These are phyloP conservation scores for Suillus subaureus DNA, from an alignment of 768 basidiomycete species.

Conservation along the genomic window DNA sequence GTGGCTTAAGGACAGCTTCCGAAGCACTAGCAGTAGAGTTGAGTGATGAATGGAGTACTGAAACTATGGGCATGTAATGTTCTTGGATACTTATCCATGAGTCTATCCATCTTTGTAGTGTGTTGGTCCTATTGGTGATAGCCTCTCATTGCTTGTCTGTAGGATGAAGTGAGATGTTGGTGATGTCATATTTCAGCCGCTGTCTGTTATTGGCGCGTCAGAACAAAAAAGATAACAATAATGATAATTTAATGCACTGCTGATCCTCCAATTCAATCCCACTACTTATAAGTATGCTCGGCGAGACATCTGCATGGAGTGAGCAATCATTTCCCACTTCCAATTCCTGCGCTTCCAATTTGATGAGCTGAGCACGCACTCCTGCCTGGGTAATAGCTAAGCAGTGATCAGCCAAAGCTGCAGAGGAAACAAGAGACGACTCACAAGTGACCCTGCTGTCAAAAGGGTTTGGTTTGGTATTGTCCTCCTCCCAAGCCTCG, in stretches of 20 bases:
- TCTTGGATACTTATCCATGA: background rate
- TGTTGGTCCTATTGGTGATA: background rate
- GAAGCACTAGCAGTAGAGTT: background rate
- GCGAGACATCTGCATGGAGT: background rate
- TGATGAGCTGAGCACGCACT: background rate
- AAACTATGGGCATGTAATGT: conserved; percentile 4
- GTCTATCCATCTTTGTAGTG: background rate
- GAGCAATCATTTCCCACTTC: background rate
- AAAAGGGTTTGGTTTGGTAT: background rate
- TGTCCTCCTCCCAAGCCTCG: conserved; percentile 4
- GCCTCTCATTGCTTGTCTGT: conserved; percentile 1
- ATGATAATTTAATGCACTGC: background rate
- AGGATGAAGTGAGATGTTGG: background rate
- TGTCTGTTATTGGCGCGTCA: background rate
- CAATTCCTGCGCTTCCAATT: background rate
- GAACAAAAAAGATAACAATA: background rate
- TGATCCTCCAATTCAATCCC: conserved; percentile 4
- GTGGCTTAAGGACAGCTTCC: background rate
- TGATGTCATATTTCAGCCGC: background rate
- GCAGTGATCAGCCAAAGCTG: background rate
- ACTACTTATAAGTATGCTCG: conserved; percentile 1
- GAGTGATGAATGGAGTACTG: background rate
- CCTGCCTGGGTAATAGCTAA: background rate
- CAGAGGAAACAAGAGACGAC: background rate
- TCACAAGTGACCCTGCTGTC: background rate